Evolutionary conservation across 1,284 basidiomycete species (phyloP).

Genomic region (Ustilago curta): DNA sequence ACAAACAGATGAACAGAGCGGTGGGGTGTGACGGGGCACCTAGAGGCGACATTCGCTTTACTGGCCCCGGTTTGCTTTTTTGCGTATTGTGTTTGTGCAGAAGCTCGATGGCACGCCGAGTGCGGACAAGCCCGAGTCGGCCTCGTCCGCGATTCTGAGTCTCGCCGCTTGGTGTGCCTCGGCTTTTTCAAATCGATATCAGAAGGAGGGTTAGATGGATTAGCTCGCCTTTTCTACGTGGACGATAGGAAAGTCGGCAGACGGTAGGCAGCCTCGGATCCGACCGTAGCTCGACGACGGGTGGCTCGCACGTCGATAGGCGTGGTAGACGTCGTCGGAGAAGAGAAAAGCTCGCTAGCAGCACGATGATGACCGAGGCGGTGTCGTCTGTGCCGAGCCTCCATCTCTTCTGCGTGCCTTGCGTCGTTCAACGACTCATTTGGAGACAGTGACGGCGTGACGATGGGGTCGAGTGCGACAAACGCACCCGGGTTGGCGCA

Average conservation of each 20-base stretch:
- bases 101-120: not conserved
- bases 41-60: not conserved
- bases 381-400: conserved; percentile 17
- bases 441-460: conserved; percentile 3
- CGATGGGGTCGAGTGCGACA: conserved; percentile 19
- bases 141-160: too few relatives aligned
- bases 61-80: not conserved
- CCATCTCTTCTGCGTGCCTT: not conserved
- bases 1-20: not conserved
- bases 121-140: not conserved
- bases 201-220: not conserved
- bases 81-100: not conserved
- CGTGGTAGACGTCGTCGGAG: not conserved
- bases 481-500: conserved; percentile 33
- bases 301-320: conserved; percentile 5
- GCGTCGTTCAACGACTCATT: conserved; percentile 3
- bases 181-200: not conserved
- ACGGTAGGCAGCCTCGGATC: conserved; percentile 29
- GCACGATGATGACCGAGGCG: conserved; percentile 32
- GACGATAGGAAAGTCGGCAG: conserved; percentile 11
- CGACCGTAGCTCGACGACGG: conserved; percentile 39
- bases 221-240: conserved; percentile 3
- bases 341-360: conserved; percentile 25
- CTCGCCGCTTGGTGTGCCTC: not conserved
- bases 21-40: not conserved